Conservation (phyloP, 176 grass and related monocot species). For the Oryza punctata region DNA sequence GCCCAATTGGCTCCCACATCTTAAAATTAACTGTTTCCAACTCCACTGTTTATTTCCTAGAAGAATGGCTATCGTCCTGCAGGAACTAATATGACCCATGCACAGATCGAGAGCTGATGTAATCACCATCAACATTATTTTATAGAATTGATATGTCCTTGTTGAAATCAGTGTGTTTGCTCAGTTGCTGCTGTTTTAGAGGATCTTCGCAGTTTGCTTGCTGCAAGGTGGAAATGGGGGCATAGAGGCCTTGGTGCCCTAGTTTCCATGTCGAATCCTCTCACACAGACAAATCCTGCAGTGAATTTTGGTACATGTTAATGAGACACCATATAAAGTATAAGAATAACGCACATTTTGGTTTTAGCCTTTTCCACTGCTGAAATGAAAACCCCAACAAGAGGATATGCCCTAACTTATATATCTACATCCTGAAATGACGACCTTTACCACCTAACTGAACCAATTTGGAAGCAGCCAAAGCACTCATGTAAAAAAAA, state of each 20-base stretch:
- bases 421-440: neutral
- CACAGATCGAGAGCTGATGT: slow-evolving; percentile 33
- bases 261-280: slow-evolving; percentile 74
- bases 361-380: neutral
- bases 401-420: neutral
- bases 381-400: neutral
- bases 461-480: neutral
- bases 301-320: slow-evolving; percentile 11
- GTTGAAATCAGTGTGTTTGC: slow-evolving; percentile 23
- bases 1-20: slow-evolving; percentile 28
- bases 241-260: slow-evolving; percentile 83
- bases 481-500: neutral
- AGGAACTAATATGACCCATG: slow-evolving; percentile 40
- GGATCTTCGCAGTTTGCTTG: slow-evolving; percentile 52
- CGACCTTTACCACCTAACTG: neutral
- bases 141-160: slow-evolving; percentile 17
- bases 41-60: slow-evolving; percentile 39
- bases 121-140: slow-evolving; percentile 25
- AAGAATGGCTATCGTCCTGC: slow-evolving; percentile 33
- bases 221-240: slow-evolving; percentile 67
- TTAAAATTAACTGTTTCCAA: slow-evolving; percentile 31
- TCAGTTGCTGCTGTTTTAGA: slow-evolving; percentile 37
- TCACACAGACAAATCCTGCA: slow-evolving; percentile 89
- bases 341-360: neutral
- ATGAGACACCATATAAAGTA: slow-evolving; percentile 13